Evolutionary conservation across 2,329 filamentous ascomycete genomes (phyloP), one percentile per base, ranked within the genome.

Genomic region (Cladophialophora carrionii): DNA sequence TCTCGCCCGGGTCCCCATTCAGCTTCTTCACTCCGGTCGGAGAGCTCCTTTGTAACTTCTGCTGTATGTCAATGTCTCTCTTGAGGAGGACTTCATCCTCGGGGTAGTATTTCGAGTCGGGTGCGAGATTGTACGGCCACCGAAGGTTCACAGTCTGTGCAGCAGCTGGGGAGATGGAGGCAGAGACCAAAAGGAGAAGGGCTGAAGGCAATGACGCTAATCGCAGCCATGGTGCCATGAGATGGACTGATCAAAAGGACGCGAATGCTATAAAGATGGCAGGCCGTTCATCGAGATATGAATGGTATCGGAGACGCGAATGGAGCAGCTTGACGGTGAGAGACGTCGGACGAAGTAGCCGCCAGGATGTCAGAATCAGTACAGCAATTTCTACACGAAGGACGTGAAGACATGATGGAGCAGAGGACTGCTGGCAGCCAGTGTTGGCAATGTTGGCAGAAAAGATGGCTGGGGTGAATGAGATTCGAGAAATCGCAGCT

Each of bases 1-100:
- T 82, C 69, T 82, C 79, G 10, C 80, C 78, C 52, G 79, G 76
- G 49, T 82, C 78, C 5, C 67, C 69, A 49, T 74, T 78, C 80
- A 82, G 82, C 65, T 82, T 82, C 32, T 73, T 74, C 51, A 81
- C 74, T 4, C 73, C 76, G 0, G 67, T 66, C 9, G 73, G 68
- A 2, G 73, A 63, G 20, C 31, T 57, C 22, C 70, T 71, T 14
- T 72, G 68, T n/a, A 78, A 69, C 43, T 71, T 73, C 6, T 71
- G 63, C 43, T 74, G 72, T n/a, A 76, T 71, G 2, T 73, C 72
- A 26, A 71, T 71, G 70, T 77, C 65, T 53, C 71, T 61, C 48
- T 65, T 71, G 48, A 71, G 22, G 17, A 68, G 32, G 8, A 62
- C n/a, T 53, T 73, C 71, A 62, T 73, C 68, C 60, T 73, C 71